Evolutionary conservation across 495 filamentous ascomycete species (phyloP), one percentile per base, ranked within the genome.

Genomic region (Penicillium robsamsonii): DNA sequence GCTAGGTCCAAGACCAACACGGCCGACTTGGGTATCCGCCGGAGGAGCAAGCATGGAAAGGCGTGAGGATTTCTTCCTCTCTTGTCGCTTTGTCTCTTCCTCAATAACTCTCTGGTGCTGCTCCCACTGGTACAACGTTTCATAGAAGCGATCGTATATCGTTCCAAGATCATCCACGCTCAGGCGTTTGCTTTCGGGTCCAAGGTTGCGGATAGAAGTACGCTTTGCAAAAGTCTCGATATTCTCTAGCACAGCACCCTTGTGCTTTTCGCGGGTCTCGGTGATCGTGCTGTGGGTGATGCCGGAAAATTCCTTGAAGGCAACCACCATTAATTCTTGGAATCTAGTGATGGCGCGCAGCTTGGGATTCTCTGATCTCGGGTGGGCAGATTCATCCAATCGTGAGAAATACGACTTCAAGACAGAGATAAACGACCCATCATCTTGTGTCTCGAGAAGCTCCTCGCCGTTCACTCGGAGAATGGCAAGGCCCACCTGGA

Each of bases 181-280:
- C 31, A 98, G 75, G 45, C 88, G 82, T 70, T 97, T 97, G 74
- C 91, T 96, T 54, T 97, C 94, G 4, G 92, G 93, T 0, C 94
- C 94, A 31, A 98, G 85, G 58, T 98, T 98, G 20, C 94, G 81
- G 55, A 98, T 96, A 15, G 92, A 93, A 3, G 94, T 98, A 56
- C 94, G 86, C 68, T 97, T 98, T 29, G 95, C 91, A 64, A 98
- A 98, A 56, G 82, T 96, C 73, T 97, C 95, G 60, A 98, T 98
- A 58, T 89, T 96, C 61, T 88, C 89, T 30, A 98, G 73, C 12
- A 98, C 92, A 3, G 87, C 86, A 65, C 91, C 90, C 70, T 96
- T 97, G 71, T 96, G 91, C 67, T 92, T 96, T 15, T 87, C 77
- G 20, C 94, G 89, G 58, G 95, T 84, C 58, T 97, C 94, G 3